A percentile compares a stretch with the other conserved stretches of the same genome.
phyloP scores from a whole-genome alignment of 1,284 basidiomycete genomes.

The Flammula alnicola region DNA sequence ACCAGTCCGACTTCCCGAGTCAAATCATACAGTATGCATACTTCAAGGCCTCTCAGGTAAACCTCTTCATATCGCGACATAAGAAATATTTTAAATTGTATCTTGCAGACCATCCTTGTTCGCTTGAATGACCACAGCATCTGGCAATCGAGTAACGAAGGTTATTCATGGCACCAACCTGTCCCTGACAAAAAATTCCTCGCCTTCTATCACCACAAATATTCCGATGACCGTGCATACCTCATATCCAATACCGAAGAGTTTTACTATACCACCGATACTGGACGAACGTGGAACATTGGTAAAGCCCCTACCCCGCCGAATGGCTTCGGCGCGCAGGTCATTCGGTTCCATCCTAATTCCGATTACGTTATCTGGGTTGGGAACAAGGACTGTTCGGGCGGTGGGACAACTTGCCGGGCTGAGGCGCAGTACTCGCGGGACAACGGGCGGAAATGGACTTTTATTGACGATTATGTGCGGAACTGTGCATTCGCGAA shows the following conservation, averaged over 20 bases:
- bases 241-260: conserved; percentile 75
- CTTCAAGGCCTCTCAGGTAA: conserved; percentile 75
- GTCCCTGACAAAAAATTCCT: conserved; percentile 70
- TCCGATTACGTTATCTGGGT: conserved; percentile 92
- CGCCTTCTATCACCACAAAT: conserved; percentile 86
- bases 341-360: conserved; percentile 88
- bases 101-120: conserved; percentile 77
- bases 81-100: not conserved
- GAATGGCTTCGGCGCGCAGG: conserved; percentile 78
- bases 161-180: conserved; percentile 85
- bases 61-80: conserved; percentile 20
- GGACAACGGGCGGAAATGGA: conserved; percentile 84
- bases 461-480: conserved; percentile 84
- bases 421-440: conserved; percentile 76
- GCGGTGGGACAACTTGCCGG: conserved; percentile 57
- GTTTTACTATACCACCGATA: conserved; percentile 85
- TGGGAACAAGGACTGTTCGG: conserved; percentile 73
- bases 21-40: conserved; percentile 82
- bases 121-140: conserved; percentile 79
- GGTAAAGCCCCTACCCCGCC: conserved; percentile 53
- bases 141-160: conserved; percentile 96
- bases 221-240: conserved; percentile 83
- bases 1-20: conserved; percentile 75
- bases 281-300: conserved; percentile 75
- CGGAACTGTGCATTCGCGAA: conserved; percentile 92